Evolutionary conservation across 2,329 filamentous ascomycete genomes (phyloP), one percentile per base, ranked within the genome.

Genomic region (Leptodontidium sp.): DNA sequence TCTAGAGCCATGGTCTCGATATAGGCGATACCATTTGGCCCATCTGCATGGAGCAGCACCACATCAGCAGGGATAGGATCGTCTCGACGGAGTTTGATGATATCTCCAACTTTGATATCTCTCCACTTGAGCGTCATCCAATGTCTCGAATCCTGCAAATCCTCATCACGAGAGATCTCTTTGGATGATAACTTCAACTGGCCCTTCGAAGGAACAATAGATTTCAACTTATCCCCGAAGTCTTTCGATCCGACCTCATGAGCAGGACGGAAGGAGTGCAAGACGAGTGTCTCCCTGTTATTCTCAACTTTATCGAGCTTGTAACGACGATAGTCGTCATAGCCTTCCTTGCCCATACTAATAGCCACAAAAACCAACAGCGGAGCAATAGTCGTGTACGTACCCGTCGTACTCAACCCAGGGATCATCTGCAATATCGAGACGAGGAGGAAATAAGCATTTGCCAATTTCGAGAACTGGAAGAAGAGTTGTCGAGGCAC

Each of bases 371-470:
- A 98, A 68, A 94, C 89, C 65, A 91, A 81, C 29, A 98, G 81
- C 0, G 95, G 94, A 17, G 90, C 87, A 75, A 98, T 92, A 0
- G 94, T 98, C 0, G 94, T 98, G 78, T 90, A 97, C 14, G 86
- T 91, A 74, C 95, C 95, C 1, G 94, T 97, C 1, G 94, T 97
- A 80, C 93, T 97, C 55, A 97, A 84, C 93, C 92, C 93, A 2
- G 94, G 94, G 75, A 98, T 93, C 87, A 97, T 90, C 79, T 98
- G 94, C 70, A 98, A 80, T 70, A 96, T 91, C 64, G 93, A 93
- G 72, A 98, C 91, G 68, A 94, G 86, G 45, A 98, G 84, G 79
- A 98, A 98, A 81, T 98, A 98, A 76, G 97, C 97, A 81, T 98
- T 98, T 74, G 93, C 94, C 52, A 98, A 84, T 78, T 97, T 97